Percentiles rank a stretch among this genome's conserved stretches.
phyloP scores from a whole-genome alignment of 2,329 filamentous ascomycete species.

The Phaeosphaeriaceae sp. region DNA sequence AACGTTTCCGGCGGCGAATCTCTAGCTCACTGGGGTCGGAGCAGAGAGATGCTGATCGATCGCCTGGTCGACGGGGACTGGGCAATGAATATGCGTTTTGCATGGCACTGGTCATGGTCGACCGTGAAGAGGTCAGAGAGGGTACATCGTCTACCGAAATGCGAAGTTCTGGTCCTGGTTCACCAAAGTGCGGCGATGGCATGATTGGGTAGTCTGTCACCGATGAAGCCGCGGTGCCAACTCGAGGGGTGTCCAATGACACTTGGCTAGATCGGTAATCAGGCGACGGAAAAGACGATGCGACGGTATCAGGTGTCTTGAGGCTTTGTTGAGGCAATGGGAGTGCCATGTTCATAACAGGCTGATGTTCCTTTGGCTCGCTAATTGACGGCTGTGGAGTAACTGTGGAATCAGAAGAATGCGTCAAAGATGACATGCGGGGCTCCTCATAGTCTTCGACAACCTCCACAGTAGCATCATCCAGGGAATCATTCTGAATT shows the following conservation, averaged over 20 bases:
- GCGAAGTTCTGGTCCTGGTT: conserved; percentile 73
- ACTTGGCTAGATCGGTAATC: conserved; percentile 67
- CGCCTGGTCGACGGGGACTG: conserved; percentile 51
- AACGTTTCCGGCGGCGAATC: conserved; percentile 70
- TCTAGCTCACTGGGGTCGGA: conserved; percentile 50
- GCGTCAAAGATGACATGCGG: conserved; percentile 55
- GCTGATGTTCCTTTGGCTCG: conserved; percentile 44
- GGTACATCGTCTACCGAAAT: conserved; percentile 77
- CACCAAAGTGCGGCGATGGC: conserved; percentile 73
- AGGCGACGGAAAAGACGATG: conserved; percentile 68
- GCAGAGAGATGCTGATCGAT: conserved; percentile 50
- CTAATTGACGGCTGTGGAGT: conserved; percentile 42
- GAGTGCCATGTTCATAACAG: conserved; percentile 46
- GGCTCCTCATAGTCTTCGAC: conserved; percentile 57
- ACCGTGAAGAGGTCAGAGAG: conserved; percentile 76
- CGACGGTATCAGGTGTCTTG: conserved; percentile 70
- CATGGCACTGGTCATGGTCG: conserved; percentile 74
- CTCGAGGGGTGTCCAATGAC: conserved; percentile 71
- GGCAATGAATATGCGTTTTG: conserved; percentile 58
- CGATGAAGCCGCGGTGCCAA: conserved; percentile 78
- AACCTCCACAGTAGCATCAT: conserved; percentile 50
- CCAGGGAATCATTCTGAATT: conserved; percentile 10
- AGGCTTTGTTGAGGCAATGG: conserved; percentile 54
- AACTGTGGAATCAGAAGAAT: conserved; percentile 58
- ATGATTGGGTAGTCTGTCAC: conserved; percentile 73